phyloP scores from a whole-genome alignment of 1,139 yeast species.

The Protomyces pachydermus region DNA sequence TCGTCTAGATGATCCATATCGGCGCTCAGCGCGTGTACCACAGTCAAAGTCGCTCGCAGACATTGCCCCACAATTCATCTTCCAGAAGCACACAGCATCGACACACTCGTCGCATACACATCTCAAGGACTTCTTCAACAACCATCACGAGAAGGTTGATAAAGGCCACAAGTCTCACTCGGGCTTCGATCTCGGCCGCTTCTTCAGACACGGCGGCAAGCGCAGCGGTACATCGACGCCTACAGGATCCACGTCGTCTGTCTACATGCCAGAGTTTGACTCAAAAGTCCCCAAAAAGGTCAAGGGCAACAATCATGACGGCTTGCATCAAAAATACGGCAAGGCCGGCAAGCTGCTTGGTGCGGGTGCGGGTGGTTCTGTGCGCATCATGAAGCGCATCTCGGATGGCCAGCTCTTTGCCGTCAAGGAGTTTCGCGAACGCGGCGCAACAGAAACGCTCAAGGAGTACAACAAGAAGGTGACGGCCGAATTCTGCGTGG shows the following conservation, averaged over 20 bases:
- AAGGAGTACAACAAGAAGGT: constrained; percentile 92
- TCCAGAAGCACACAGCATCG: constrained; percentile 33
- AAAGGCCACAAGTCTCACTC: constrained; percentile 15
- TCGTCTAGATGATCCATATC: constrained; percentile 38
- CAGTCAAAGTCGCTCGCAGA: constrained; percentile 36
- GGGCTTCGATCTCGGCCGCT: constrained; percentile 21
- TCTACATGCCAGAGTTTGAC: constrained; percentile 25
- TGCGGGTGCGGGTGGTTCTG: constrained; percentile 98
- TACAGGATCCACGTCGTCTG: constrained; percentile 1
- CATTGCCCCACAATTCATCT: constrained; percentile 41
- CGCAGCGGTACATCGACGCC: constrained; percentile 4
- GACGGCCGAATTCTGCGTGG: constrained; percentile 95
- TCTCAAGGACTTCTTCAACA: constrained; percentile 20
- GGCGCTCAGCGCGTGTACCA: constrained; percentile 38
- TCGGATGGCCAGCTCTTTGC: constrained; percentile 85
- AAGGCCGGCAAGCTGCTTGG: constrained; percentile 86
- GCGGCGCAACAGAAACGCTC: constrained; percentile 73
- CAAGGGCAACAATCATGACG: constrained; percentile 38
- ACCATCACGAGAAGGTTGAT: constrained; percentile 17
- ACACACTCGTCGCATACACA: constrained; percentile 26
- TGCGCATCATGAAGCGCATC: constrained; percentile 73
- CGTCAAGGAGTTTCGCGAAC: constrained; percentile 89
- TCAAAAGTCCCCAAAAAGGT: constrained; percentile 24
- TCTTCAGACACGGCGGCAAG: constrained; percentile 17
- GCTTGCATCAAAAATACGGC: constrained; percentile 74